Conservation (phyloP, 192 early-diverging fungal genomes). For the Backusella morwellensis region DNA sequence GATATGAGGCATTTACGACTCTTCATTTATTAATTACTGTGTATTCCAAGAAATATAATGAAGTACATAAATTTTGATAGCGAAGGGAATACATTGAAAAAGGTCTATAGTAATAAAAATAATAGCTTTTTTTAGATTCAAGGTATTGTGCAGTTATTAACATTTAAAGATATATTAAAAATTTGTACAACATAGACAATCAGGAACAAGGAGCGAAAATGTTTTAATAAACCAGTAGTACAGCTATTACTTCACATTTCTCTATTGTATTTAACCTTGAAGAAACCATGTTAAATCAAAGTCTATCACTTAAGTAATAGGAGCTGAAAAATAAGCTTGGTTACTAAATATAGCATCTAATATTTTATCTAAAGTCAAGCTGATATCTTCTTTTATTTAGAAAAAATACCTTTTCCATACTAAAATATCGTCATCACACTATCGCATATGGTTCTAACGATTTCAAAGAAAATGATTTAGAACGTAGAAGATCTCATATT, state of each 20-base stretch:
- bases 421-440: too few species aligned
- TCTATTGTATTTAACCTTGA: neutral
- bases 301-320: neutral
- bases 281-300: neutral
- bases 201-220: neutral
- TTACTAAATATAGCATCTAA: too few species aligned
- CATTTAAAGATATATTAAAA: neutral
- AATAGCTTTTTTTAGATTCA: neutral
- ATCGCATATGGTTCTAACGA: too few species aligned
- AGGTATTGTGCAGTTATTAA: neutral
- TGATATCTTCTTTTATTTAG: too few species aligned
- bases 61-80: neutral
- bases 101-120: neutral
- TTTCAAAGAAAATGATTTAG: too few species aligned
- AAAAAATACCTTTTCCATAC: too few species aligned
- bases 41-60: neutral
- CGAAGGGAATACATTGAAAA: neutral
- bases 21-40: neutral
- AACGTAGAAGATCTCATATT: too few species aligned
- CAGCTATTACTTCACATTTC: neutral
- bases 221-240: neutral
- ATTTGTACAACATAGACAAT: neutral
- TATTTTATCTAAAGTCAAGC: too few species aligned
- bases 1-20: neutral
- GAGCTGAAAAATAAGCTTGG: too few species aligned